Evolutionary conservation across 2,329 filamentous ascomycete species (phyloP).

Genomic region (Daldinia sp.): DNA sequence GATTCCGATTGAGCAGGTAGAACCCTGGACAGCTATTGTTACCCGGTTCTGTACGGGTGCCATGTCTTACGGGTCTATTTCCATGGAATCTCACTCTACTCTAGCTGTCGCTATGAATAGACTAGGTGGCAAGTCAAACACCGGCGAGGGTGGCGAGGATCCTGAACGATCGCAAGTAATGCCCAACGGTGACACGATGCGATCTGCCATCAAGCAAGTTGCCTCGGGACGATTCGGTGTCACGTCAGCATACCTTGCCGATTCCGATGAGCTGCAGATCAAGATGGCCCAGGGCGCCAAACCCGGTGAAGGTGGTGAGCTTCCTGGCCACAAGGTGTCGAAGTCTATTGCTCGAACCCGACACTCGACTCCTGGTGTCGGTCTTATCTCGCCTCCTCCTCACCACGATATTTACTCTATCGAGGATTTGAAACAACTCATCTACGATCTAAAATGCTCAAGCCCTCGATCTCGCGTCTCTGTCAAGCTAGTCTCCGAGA

Average conservation of each 20-base stretch:
- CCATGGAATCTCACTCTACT: slow-evolving; percentile 97
- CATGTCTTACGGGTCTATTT: slow-evolving; percentile 99
- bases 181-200: slow-evolving; percentile 95
- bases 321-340: slow-evolving; percentile 96
- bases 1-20: slow-evolving; percentile 95
- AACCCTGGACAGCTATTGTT: slow-evolving; percentile 98
- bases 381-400: slow-evolving; percentile 93
- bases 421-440: slow-evolving; percentile 96
- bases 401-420: slow-evolving; percentile 99
- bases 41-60: slow-evolving; percentile 96
- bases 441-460: slow-evolving; percentile 97
- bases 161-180: slow-evolving; percentile 87
- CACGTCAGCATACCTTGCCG: slow-evolving; percentile 92
- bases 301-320: slow-evolving; percentile 96
- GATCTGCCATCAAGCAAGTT: slow-evolving; percentile 97
- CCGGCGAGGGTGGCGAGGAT: slow-evolving; percentile 96
- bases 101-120: slow-evolving; percentile 97
- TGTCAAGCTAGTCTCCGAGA: slow-evolving; percentile 97
- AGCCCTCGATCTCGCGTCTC: slow-evolving; percentile 93
- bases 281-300: slow-evolving; percentile 99
- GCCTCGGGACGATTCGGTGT: slow-evolving; percentile 96
- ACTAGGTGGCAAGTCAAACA: slow-evolving; percentile 96
- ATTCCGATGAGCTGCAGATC: slow-evolving; percentile 96
- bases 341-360: slow-evolving; percentile 93
- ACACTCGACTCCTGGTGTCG: slow-evolving; percentile 95